Conservation (phyloP, 352 stramenopile species). For the Phytophthora megakarya region DNA sequence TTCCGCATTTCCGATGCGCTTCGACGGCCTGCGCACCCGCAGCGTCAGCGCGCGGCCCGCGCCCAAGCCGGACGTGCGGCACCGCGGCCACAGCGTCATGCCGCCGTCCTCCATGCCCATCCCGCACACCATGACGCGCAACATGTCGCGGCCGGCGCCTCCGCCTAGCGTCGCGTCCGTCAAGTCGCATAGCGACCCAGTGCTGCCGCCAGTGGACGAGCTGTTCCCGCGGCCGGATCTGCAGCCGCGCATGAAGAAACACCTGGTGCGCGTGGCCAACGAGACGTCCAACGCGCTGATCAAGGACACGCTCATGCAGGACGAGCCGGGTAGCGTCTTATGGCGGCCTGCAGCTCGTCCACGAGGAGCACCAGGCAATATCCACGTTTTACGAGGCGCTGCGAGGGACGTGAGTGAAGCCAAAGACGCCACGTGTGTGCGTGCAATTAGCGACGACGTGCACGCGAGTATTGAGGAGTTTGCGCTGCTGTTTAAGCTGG, state of each 20-base stretch:
- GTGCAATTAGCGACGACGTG: constrained; percentile 63
- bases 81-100: constrained; percentile 32
- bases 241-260: constrained; percentile 75
- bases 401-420: constrained; percentile 41
- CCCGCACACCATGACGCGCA: constrained; percentile 30
- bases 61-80: constrained; percentile 16
- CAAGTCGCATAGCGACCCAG: constrained; percentile 16
- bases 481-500: constrained; percentile 80
- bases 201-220: constrained; percentile 37
- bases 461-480: constrained; percentile 87
- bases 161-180: constrained; percentile 19
- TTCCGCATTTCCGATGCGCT: constrained; percentile 34
- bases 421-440: constrained; percentile 62
- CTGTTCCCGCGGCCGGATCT: constrained; percentile 67
- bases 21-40: constrained; percentile 33
- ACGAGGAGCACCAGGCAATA: constrained; percentile 38
- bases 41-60: constrained; percentile 26
- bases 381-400: constrained; percentile 60
- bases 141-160: constrained; percentile 18
- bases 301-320: constrained; percentile 63
- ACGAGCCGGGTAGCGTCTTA: constrained; percentile 47
- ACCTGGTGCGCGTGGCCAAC: constrained; percentile 78
- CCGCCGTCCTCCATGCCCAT: constrained; percentile 24
- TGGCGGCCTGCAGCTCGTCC: constrained; percentile 55
- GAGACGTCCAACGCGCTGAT: constrained; percentile 85